A percentile compares a stretch with the other conserved stretches of the same genome.
phyloP scores from a whole-genome alignment of 345 rosid species.

The Eucalyptus rudis region DNA sequence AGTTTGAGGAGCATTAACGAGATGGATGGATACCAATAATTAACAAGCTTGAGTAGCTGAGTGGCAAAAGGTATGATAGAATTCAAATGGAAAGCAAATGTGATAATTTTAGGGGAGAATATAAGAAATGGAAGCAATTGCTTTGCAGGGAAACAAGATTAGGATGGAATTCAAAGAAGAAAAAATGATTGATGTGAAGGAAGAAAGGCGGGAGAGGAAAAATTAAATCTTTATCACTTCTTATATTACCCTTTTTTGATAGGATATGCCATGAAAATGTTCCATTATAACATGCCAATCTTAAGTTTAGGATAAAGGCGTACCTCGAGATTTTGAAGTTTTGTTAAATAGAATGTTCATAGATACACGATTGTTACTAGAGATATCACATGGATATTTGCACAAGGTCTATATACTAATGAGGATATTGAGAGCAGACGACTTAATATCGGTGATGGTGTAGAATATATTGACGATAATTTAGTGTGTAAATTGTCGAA shows the following conservation, averaged over 20 bases:
- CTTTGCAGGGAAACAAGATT: background rate
- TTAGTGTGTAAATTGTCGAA: background rate
- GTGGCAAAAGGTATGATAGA: background rate
- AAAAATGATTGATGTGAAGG: background rate
- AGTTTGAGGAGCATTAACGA: background rate
- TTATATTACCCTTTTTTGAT: background rate
- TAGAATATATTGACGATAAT: too few relatives aligned
- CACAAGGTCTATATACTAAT: background rate
- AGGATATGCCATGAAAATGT: background rate
- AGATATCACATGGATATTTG: background rate
- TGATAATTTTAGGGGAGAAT: background rate
- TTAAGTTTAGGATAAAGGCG: background rate
- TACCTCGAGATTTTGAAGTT: too few relatives aligned
- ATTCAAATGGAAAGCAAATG: background rate
- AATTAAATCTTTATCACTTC: background rate
- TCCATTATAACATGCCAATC: background rate
- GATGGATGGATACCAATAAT: background rate
- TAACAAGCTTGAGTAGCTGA: background rate
- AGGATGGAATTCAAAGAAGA: too few relatives aligned
- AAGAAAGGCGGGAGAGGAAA: background rate
- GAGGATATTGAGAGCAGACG: background rate
- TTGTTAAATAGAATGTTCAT: background rate
- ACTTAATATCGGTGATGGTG: background rate
- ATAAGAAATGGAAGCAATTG: background rate
- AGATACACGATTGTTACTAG: fast-evolving